Evolutionary conservation across 2,329 filamentous ascomycete genomes (phyloP).

Genomic region (Cryphonectria radicalis): DNA sequence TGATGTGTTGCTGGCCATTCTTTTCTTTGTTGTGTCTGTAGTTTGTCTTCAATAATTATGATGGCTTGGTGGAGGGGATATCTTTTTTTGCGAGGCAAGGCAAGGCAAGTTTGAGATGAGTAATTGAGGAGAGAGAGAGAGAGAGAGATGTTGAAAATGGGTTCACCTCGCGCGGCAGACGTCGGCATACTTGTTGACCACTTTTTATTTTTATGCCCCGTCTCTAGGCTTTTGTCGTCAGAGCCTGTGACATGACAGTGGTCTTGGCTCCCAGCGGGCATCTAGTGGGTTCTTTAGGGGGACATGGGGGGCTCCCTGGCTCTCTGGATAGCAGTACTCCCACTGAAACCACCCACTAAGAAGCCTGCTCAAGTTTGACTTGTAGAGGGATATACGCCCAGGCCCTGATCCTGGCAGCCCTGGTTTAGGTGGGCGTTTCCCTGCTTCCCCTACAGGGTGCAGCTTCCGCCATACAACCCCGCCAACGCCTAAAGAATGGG

Average conservation of each 20-base stretch:
- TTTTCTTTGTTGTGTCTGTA: neutral
- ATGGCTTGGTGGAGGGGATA: no score
- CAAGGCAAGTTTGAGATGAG: neutral
- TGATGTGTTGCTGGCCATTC: constrained; percentile 20
- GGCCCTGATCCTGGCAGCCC: neutral
- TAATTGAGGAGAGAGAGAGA: neutral
- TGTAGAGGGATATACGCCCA: neutral
- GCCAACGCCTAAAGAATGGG: neutral
- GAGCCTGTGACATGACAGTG: neutral
- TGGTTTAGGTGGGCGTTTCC: neutral
- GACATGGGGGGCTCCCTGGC: no score
- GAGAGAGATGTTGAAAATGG: neutral
- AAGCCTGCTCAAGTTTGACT: no score
- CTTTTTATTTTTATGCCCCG: neutral
- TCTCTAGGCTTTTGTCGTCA: neutral
- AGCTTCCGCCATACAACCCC: neutral
- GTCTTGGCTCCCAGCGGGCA: neutral
- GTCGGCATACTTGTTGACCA: constrained; percentile 1
- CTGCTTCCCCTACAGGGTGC: neutral
- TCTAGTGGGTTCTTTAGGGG: neutral
- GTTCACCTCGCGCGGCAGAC: neutral
- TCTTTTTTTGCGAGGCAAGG: neutral
- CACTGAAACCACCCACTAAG: no score
- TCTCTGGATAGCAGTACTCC: no score
- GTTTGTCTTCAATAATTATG: neutral